Evolutionary conservation across 768 basidiomycete species (phyloP), one percentile per base, ranked within the genome.

Genomic region (Mycena chlorophos): DNA sequence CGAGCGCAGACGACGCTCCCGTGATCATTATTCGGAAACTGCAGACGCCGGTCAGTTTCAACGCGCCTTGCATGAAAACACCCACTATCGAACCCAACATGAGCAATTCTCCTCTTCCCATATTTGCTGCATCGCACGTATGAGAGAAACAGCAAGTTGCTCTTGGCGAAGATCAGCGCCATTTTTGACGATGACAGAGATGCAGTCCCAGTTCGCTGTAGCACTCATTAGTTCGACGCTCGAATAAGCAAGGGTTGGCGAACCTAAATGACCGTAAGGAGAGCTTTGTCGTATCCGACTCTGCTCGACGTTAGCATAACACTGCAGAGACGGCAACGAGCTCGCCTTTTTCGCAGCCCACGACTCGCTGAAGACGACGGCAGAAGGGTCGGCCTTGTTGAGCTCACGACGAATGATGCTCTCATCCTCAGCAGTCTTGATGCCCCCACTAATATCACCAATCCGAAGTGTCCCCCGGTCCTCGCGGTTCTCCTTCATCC

Each of bases 101-200:
- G 82, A 78, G 67, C 88, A 93, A 23, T 85, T 89, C 72, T 98
- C 95, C 62, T 98, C 96, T 64, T 86, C 86, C 94, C 94, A 99
- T 66, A 99, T 97, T 56, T 82, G 78, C 65, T 91, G 88, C 65
- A 99, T 98, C 65, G 95, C 89, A 58, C 83, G 88, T 52, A 99
- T 94, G 12, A 99, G 83, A 64, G 97, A 94, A 4, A 96, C 92
- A 3, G 97, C 97, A 22, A 99, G 79, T 71, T 99, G 97, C 68
- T 99, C 97, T 73, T 99, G 97, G 40, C 97, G 85, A 51, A 99
- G 70, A 70, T 99, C 97, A 29, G 89, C 95, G 2, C 96, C 96
- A 4, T 95, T 98, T 74, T 99, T 99, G 68, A 99, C 94, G 56
- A 99, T 99, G 37, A 98, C 94, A 6, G 95, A 96, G 40, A 97